Percentiles rank a stretch among this genome's conserved stretches.
Conservation (phyloP, 139 green algal species). For the Mesotaenium endlicherianum region DNA sequence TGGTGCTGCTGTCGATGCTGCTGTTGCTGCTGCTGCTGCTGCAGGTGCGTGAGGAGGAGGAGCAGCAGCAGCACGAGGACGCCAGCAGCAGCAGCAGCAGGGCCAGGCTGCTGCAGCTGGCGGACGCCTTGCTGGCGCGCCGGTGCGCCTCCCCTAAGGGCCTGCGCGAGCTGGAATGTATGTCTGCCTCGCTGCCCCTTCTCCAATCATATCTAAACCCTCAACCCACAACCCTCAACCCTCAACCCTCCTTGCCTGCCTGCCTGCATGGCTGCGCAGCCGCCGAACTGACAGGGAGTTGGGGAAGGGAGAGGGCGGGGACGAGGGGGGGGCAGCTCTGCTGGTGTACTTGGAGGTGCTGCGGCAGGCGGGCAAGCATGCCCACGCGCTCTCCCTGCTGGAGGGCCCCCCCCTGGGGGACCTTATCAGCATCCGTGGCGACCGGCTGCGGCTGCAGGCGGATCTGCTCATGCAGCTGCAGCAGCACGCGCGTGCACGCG, state of each 20-base stretch:
- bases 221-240: not conserved
- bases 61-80: too few relatives aligned
- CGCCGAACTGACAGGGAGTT: not conserved
- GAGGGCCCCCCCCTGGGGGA: slow-evolving; percentile 16
- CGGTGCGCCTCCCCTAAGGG: not conserved
- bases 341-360: slow-evolving; percentile 39
- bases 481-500: too few relatives aligned
- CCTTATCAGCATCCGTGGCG: slow-evolving; percentile 28
- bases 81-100: too few relatives aligned
- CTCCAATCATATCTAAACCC: not conserved
- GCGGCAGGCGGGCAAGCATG: slow-evolving; percentile 25
- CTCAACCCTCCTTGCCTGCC: not conserved
- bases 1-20: not conserved
- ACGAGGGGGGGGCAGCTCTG: slow-evolving; percentile 21
- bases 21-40: too few relatives aligned
- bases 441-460: slow-evolving; percentile 21
- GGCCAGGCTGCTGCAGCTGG: not conserved
- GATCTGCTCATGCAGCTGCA: too few relatives aligned
- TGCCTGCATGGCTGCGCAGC: not conserved
- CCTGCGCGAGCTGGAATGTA: not conserved
- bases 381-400: slow-evolving; percentile 13
- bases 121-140: not conserved
- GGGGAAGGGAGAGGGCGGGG: not conserved
- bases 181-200: too few relatives aligned
- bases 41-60: too few relatives aligned